Evolutionary conservation across 2,329 filamentous ascomycete species (phyloP), one percentile per base, ranked within the genome.

Genomic region (Macroventuria anomochaeta): DNA sequence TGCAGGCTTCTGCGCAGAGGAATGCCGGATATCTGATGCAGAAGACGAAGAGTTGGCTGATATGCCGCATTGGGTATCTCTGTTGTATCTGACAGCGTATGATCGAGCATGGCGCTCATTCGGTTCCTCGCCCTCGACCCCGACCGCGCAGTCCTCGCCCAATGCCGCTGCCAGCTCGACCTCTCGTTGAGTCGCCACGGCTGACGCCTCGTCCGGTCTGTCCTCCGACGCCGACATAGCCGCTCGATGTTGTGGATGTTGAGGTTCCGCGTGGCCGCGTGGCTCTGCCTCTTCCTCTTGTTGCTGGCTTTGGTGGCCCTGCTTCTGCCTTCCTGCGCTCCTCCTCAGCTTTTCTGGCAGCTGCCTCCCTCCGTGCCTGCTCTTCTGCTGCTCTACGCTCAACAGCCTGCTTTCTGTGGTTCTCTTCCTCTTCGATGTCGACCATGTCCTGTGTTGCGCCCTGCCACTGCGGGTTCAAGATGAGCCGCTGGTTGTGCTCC

Each of bases 401-500:
- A 1, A 86, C 89, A 38, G 89, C 91, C 64, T 91, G 88, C 69
- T 90, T 89, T 66, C 85, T 87, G 57, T 87, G 79, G 11, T 86
- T 73, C 3, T 86, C 86, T 71, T 97, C 93, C 47, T 87, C 88
- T 75, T 97, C 93, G 50, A 92, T 84, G 56, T 96, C 91, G n/a
- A 85, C 82, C 32, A 96, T 76, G 76, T 99, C 95, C 68, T 93
- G 87, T 4, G 86, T 90, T 23, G 93, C 90, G 51, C 95, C 95
- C 70, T 93, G 88, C 92, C 93, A 99, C 53, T 86, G 81, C 2
- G 91, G 90, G 69, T 96, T 89, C 38, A 97, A 82, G 37, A 99
- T 88, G 43, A 99, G 80, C 20, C 95, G 87, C 74, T 97, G 93
- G 71, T 96, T 97, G 76, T 99, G 95, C 76, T 99, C 95, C 4